Base-by-base conservation (phyloP, 768 basidiomycete genomes). In the Scleroderma bovista region DNA sequence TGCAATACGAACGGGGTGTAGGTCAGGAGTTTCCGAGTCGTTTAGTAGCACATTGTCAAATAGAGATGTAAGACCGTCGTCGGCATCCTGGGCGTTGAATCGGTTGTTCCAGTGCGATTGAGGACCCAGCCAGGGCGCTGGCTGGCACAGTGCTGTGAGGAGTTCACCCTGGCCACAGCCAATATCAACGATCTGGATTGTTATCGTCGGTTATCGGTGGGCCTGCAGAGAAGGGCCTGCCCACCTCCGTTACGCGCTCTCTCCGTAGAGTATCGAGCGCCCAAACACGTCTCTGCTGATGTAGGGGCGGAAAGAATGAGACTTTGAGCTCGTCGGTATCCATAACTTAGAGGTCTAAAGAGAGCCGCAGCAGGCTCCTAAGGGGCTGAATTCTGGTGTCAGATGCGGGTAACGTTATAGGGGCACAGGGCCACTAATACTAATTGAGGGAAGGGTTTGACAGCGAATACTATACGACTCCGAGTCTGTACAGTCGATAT, bases 151-250 rank as follows among this genome's bases (percentile, higher is more conserved):
- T 10, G 81, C 76, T 0, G 72, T 64, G 13, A 93, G 77, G 8
- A 93, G 74, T 34, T 81, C 72, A 19, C 91, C 91, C 65, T 88
- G 82, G 36, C 91, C 91, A 57, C 91, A 94, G 4, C 91, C 91
- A 23, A 91, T 72, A 58, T 94, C 91, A 43, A 92, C 70, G 7
- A 93, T 74, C 88, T 91, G 51, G 19, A 22, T 11, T 20, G 24
- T 46, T 23, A 45, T 40, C 41, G 53, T 45, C 44, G 40, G 13
- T 11, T 7, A 24, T 23, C 38, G 15, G 17, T 6, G 22, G 11
- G 7, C 17, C 6, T 9, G 31, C 20, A 43, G 22, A 43, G 12
- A 16, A 29, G 24, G 31, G 36, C 13, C 48, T 5, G 61, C 73
- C 46, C 53, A 83, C 85, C 62, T 76, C 70, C 11, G 75, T 69